Base-by-base conservation (phyloP, 2,329 filamentous ascomycete genomes). In the Phaeoacremonium minimum region DNA sequence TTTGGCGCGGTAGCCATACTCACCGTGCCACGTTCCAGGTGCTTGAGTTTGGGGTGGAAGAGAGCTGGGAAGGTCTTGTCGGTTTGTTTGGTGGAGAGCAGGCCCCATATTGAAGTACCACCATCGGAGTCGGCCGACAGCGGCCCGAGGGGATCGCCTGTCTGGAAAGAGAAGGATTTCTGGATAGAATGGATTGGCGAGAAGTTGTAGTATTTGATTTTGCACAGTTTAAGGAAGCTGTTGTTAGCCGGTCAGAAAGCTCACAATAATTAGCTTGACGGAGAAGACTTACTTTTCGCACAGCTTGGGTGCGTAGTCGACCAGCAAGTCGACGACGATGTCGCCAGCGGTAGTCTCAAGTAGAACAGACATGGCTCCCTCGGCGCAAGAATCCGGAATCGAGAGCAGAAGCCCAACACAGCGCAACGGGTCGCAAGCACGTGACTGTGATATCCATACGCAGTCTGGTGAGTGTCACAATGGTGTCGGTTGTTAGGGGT, bases 161-260 rank as follows among this genome's bases (percentile, higher is more conserved):
- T 94, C 63, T 97, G 91, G 64, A 95, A 95, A 43, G 90, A 95
- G 64, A 96, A 97, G 63, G 88, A 82, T 60, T 91, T 93, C 57
- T 96, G 93, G 26, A 98, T 79, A 48, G 84, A 89, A 66, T 96
- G 87, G 37, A 97, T 69, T 17, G 91, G 93, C 6, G 89, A 83
- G 61, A 94, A 97, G 69, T 97, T 97, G 80, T 96, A 98, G 69
- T 97, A 98, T 69, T 96, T 98, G 64, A 89, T 73, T 68, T 97
- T 97, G 79, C 93, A 96, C 51, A 98, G 86, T 74, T 98, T 97
- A 39, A 98, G 71, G 62, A 98, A 97, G 74, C 88, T 94, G 62
- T 69, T 72, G 69, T 68, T 53, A 44, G 54, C 43, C 59, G 58
- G 69, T 83, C 69, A 81, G 77, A 67, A 46, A 18, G 33, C 28